These are phyloP conservation scores for Scheffersomyces parashehatae DNA, from an alignment of 1,139 yeast species.

Conservation along the genomic window DNA sequence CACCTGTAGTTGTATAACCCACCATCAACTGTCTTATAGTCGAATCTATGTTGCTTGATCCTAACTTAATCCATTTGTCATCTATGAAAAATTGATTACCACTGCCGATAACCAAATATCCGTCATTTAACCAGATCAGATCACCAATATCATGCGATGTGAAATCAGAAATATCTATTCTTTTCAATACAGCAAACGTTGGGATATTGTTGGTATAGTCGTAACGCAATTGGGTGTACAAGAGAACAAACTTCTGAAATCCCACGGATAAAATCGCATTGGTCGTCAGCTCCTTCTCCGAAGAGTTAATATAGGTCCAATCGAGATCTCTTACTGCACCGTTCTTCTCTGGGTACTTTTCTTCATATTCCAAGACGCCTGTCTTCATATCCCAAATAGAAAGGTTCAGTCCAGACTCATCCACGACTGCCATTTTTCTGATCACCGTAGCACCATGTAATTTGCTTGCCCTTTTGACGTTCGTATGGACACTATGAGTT, in stretches of 20 bases:
- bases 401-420: constrained; percentile 48
- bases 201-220: constrained; percentile 84
- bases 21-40: constrained; percentile 53
- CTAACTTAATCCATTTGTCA: constrained; percentile 56
- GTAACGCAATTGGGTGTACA: constrained; percentile 81
- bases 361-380: constrained; percentile 67
- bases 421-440: constrained; percentile 70
- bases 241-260: constrained; percentile 57
- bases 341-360: constrained; percentile 36
- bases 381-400: constrained; percentile 77
- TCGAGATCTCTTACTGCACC: constrained; percentile 59
- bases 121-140: constrained; percentile 80
- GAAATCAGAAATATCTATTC: constrained; percentile 66
- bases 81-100: constrained; percentile 88
- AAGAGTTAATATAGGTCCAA: constrained; percentile 72
- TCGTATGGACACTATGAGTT: constrained; percentile 54
- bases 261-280: constrained; percentile 84
- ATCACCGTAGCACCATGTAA: constrained; percentile 71
- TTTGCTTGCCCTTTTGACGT: constrained; percentile 49
- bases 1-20: constrained; percentile 46
- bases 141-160: constrained; percentile 87
- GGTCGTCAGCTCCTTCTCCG: constrained; percentile 29
- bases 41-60: constrained; percentile 30
- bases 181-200: constrained; percentile 73
- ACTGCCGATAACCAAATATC: constrained; percentile 77